Conservation (phyloP, 2,329 filamentous ascomycete species). For the Rhytidhysteron rufulum region DNA sequence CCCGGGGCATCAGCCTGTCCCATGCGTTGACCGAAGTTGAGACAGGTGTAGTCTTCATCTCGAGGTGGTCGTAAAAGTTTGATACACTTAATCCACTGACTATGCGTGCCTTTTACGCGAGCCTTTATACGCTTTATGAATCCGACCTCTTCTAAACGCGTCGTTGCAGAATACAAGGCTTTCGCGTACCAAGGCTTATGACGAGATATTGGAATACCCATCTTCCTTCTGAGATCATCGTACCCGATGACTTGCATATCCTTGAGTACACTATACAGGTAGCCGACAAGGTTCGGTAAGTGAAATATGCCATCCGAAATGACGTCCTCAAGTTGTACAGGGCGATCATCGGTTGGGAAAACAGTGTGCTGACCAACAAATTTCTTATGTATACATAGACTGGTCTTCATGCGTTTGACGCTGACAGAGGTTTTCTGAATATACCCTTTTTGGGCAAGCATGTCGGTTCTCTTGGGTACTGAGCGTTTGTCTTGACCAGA, state of each 20-base stretch:
- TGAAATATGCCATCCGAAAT: slow-evolving; percentile 40
- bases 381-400: slow-evolving; percentile 52
- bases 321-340: slow-evolving; percentile 17
- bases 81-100: slow-evolving; percentile 33
- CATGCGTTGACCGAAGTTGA: slow-evolving; percentile 20
- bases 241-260: slow-evolving; percentile 50
- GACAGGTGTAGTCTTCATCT: slow-evolving; percentile 29
- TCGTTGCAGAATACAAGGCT: slow-evolving; percentile 35
- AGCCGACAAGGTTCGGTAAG: slow-evolving; percentile 47
- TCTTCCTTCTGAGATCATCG: slow-evolving; percentile 48
- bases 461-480: slow-evolving; percentile 58
- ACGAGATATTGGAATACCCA: slow-evolving; percentile 32
- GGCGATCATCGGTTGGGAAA: slow-evolving; percentile 4
- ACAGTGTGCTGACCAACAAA: slow-evolving; percentile 33
- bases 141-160: slow-evolving; percentile 37
- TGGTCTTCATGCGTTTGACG: slow-evolving; percentile 49
- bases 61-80: slow-evolving; percentile 38
- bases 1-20: neutral
- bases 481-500: slow-evolving; percentile 64
- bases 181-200: slow-evolving; percentile 33
- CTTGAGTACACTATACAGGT: slow-evolving; percentile 48
- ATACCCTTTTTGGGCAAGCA: slow-evolving; percentile 55
- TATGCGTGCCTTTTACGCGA: slow-evolving; percentile 19
- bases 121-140: slow-evolving; percentile 37
- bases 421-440: slow-evolving; percentile 51